Percentiles rank a stretch among this genome's conserved stretches.
Evolutionary conservation across 805 yeast genomes (phyloP).

Genomic region (Cyberlindnera veronae): DNA sequence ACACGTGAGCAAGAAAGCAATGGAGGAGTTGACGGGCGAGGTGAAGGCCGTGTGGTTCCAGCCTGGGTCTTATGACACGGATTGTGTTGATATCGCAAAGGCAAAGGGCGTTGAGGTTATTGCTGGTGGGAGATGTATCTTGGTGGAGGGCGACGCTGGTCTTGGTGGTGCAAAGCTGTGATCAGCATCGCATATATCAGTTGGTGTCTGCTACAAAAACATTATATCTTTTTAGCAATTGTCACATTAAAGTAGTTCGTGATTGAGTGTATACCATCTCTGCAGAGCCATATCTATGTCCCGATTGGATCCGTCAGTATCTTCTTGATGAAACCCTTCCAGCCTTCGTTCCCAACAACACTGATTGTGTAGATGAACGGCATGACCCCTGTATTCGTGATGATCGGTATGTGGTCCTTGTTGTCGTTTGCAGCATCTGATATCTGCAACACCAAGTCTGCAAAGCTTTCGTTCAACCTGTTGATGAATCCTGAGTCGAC

Average conservation of each 20-base stretch:
- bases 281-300: neutral
- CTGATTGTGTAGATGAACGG: slow-evolving; percentile 58
- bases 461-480: slow-evolving; percentile 9
- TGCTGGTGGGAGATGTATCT: slow-evolving; percentile 61
- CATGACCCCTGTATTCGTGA: slow-evolving; percentile 57
- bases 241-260: too few relatives aligned
- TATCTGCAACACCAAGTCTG: slow-evolving; percentile 27
- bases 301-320: slow-evolving; percentile 30
- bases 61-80: slow-evolving; percentile 69
- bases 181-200: too few relatives aligned
- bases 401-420: slow-evolving; percentile 71
- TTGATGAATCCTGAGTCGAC: slow-evolving; percentile 1
- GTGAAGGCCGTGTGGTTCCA: slow-evolving; percentile 75
- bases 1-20: slow-evolving; percentile 43
- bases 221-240: too few relatives aligned
- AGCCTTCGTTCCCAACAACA: slow-evolving; percentile 28
- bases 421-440: slow-evolving; percentile 48
- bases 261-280: too few relatives aligned
- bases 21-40: slow-evolving; percentile 36
- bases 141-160: slow-evolving; percentile 60
- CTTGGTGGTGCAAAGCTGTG: slow-evolving; percentile 38
- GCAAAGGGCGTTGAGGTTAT: slow-evolving; percentile 35
- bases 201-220: too few relatives aligned
- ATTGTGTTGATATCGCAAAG: slow-evolving; percentile 42
- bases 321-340: slow-evolving; percentile 39